phyloP scores from a whole-genome alignment of 169 alveolate genomes.

The Plasmodium gonderi region DNA sequence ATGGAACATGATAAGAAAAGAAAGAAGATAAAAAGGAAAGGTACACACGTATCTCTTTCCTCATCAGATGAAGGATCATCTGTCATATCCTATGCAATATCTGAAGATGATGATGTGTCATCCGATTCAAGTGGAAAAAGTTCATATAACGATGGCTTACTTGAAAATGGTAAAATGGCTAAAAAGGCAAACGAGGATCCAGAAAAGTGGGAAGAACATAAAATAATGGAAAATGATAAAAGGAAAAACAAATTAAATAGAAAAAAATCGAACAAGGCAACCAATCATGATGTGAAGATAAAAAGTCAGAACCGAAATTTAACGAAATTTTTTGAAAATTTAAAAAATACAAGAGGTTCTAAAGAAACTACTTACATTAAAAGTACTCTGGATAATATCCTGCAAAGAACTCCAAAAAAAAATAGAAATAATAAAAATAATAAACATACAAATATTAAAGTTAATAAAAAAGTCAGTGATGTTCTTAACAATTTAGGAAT shows the following conservation, averaged over 20 bases:
- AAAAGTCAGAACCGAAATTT: slow-evolving; percentile 21
- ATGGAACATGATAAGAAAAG: not conserved
- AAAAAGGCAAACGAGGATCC: too few species aligned
- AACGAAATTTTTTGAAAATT: slow-evolving; percentile 18
- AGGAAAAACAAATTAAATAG: not conserved
- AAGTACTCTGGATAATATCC: not conserved
- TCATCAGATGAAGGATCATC: slow-evolving; percentile 7
- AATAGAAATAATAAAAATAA: not conserved
- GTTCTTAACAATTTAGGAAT: slow-evolving; percentile 22
- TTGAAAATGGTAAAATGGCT: not conserved
- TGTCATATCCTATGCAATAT: not conserved
- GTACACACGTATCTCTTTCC: not conserved
- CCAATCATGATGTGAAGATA: not conserved
- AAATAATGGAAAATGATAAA: not conserved
- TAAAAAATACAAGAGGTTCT: slow-evolving; percentile 11
- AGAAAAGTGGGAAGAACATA: too few species aligned
- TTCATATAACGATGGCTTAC: not conserved
- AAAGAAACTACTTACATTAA: slow-evolving; percentile 22
- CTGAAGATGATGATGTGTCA: not conserved
- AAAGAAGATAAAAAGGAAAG: not conserved
- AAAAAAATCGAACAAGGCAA: not conserved
- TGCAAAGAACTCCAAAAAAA: slow-evolving; percentile 1
- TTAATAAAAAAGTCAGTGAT: not conserved
- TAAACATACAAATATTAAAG: not conserved
- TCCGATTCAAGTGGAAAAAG: not conserved